Conservation (phyloP, 805 yeast genomes). For the Sungouiozyma ichnusensis region DNA sequence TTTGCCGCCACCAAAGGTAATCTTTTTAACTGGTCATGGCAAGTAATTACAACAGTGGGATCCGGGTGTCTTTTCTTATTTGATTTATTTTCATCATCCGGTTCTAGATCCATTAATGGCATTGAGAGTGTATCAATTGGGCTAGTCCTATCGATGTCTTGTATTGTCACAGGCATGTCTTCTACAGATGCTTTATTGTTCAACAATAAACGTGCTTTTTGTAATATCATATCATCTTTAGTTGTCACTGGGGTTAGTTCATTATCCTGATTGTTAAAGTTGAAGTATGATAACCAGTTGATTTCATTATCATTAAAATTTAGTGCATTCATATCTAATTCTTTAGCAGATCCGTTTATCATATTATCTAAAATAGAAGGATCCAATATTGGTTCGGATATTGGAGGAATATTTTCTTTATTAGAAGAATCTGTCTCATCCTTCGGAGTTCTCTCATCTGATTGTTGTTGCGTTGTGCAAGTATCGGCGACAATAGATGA, state of each 20-base stretch:
- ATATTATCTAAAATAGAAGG: neutral
- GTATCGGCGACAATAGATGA: neutral
- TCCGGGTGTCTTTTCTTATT: neutral
- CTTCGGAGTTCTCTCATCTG: neutral
- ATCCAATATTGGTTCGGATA: neutral
- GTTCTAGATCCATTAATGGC: constrained; percentile 27
- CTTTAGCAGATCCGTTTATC: constrained; percentile 2
- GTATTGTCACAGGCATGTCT: constrained; percentile 6
- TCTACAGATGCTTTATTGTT: constrained; percentile 3
- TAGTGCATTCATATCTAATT: constrained; percentile 11
- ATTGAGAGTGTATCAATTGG: constrained; percentile 27
- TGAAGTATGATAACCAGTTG: constrained; percentile 20
- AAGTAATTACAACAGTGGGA: constrained; percentile 6
- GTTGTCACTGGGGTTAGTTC: constrained; percentile 1
- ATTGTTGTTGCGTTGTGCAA: neutral
- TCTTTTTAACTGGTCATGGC: constrained; percentile 24
- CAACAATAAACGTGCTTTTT: neutral
- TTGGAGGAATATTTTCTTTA: constrained; percentile 25
- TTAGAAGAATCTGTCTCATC: constrained; percentile 6
- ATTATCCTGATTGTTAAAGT: constrained; percentile 1
- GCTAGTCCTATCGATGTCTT: constrained; percentile 25
- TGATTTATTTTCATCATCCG: constrained; percentile 4
- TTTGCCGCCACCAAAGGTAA: constrained; percentile 16
- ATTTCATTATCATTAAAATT: constrained; percentile 14
- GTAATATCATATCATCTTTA: neutral